These are phyloP conservation scores for Termitomyces eurrhizus DNA, from an alignment of 768 basidiomycete species.

Conservation along the genomic window DNA sequence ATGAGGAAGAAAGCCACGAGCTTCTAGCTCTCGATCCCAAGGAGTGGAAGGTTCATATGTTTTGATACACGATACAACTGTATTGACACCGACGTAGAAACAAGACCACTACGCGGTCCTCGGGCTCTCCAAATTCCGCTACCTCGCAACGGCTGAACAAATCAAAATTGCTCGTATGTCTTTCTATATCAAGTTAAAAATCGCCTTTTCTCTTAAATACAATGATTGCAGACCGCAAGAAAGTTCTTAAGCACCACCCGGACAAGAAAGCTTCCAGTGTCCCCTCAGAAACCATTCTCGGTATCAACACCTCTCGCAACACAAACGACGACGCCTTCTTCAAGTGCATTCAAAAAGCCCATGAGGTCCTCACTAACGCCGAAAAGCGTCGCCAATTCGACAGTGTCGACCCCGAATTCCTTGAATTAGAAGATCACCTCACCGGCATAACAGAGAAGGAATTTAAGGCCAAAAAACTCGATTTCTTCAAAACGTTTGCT, in stretches of 20 bases:
- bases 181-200: slow-evolving; percentile 1
- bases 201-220: background rate
- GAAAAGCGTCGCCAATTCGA: slow-evolving; percentile 95
- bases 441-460: slow-evolving; percentile 54
- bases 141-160: slow-evolving; percentile 83
- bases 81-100: slow-evolving; percentile 51
- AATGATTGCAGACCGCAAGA: slow-evolving; percentile 76
- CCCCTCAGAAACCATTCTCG: slow-evolving; percentile 29
- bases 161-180: slow-evolving; percentile 94
- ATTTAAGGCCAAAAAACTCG: slow-evolving; percentile 53
- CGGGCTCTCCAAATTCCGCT: slow-evolving; percentile 87
- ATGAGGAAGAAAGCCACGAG: slow-evolving; percentile 77
- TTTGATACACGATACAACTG: background rate
- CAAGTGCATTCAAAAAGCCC: slow-evolving; percentile 99
- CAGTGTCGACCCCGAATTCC: slow-evolving; percentile 82
- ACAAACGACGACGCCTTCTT: slow-evolving; percentile 98
- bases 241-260: slow-evolving; percentile 94
- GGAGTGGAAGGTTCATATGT: slow-evolving; percentile 82
- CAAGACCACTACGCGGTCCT: slow-evolving; percentile 99
- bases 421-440: slow-evolving; percentile 72
- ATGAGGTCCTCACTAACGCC: slow-evolving; percentile 83
- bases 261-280: slow-evolving; percentile 76
- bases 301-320: slow-evolving; percentile 62
- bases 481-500: slow-evolving; percentile 70
- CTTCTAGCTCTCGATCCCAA: slow-evolving; percentile 84